Conservation (phyloP, 139 green algal genomes). For the Dunaliella primolecta region DNA sequence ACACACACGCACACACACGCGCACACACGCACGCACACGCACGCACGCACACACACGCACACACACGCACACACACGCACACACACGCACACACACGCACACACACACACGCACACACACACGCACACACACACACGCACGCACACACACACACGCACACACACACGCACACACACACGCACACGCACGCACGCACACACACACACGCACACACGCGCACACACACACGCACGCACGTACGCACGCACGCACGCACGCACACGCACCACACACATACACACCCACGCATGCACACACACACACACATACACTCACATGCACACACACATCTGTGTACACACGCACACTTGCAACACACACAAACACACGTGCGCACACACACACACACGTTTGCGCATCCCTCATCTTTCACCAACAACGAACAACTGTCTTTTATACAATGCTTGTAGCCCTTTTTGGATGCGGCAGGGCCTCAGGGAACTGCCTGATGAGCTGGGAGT, state of each 20-base stretch:
- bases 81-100: slow-evolving; percentile 16
- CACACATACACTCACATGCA: too few relatives aligned
- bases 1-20: slow-evolving; percentile 19
- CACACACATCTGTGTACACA: too few relatives aligned
- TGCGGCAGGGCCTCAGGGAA: too few relatives aligned
- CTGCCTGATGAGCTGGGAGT: too few relatives aligned
- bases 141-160: slow-evolving; percentile 20
- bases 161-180: slow-evolving; percentile 19
- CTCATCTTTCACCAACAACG: too few relatives aligned
- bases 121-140: slow-evolving; percentile 18
- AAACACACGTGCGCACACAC: too few relatives aligned
- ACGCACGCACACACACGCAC: neutral
- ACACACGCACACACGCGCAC: slow-evolving; percentile 18
- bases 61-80: slow-evolving; percentile 15
- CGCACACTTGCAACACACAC: too few relatives aligned
- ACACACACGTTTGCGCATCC: too few relatives aligned
- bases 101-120: slow-evolving; percentile 7
- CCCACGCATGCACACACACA: too few relatives aligned
- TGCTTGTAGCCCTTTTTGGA: too few relatives aligned
- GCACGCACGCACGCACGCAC: slow-evolving; percentile 9
- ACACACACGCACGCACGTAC: slow-evolving; percentile 18
- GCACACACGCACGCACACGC: slow-evolving; percentile 17
- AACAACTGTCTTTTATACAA: too few relatives aligned
- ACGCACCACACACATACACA: too few relatives aligned
- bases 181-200: slow-evolving; percentile 19